Percentiles rank a stretch among this genome's conserved stretches.
These are phyloP conservation scores for Calycina marina DNA, from an alignment of 2,329 filamentous ascomycete genomes.

Conservation along the genomic window DNA sequence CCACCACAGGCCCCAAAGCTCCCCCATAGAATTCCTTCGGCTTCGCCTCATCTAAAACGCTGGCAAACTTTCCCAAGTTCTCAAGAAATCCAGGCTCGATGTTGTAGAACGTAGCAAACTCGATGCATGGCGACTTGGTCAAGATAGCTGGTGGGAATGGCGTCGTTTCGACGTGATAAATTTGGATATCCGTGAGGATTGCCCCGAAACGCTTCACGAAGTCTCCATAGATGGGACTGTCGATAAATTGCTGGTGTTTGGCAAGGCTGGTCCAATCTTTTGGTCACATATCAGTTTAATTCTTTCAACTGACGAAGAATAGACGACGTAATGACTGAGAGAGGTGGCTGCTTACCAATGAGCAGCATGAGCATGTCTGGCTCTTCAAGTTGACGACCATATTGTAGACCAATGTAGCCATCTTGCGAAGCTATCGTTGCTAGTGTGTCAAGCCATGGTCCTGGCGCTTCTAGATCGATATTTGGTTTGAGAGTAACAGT, in stretches of 20 bases:
- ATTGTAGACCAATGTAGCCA: conserved; percentile 1
- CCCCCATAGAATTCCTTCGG: conserved; percentile 4
- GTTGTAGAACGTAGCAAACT: conserved; percentile 13
- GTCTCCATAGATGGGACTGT: conserved; percentile 23
- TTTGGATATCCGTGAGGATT: conserved; percentile 6
- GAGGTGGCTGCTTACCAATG: neutral
- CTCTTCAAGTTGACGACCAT: neutral
- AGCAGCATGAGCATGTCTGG: neutral
- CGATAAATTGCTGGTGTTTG: conserved; percentile 27
- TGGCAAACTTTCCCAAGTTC: conserved; percentile 7
- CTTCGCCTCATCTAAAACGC: conserved; percentile 1
- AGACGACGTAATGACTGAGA: too few relatives aligned
- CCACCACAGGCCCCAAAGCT: conserved; percentile 5
- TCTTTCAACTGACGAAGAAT: neutral
- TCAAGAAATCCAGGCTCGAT: conserved; percentile 1
- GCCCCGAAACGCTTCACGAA: conserved; percentile 19
- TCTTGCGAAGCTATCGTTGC: conserved; percentile 1
- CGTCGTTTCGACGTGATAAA: conserved; percentile 8
- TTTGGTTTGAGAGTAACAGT: conserved; percentile 3
- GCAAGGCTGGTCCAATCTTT: conserved; percentile 29
- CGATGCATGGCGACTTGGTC: conserved; percentile 7
- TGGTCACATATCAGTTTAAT: neutral
- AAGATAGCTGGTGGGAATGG: conserved; percentile 5
- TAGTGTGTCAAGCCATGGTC: neutral
- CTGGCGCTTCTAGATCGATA: neutral